Evolutionary conservation across 1,139 yeast genomes (phyloP), one percentile per base, ranked within the genome.

Genomic region (Candida pseudoviswanathii): DNA sequence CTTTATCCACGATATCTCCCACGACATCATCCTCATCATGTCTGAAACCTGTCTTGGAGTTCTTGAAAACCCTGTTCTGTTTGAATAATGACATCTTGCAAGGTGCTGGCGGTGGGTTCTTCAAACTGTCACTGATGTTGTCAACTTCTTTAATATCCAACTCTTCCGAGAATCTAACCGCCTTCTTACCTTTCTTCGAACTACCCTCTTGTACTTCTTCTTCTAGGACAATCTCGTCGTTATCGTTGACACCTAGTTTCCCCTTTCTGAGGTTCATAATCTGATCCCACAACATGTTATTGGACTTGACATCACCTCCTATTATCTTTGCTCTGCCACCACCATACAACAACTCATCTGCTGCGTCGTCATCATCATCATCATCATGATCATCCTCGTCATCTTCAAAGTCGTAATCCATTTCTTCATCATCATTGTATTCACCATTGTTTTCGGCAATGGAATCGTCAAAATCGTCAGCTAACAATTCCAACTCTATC

Each of bases 71-170:
- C 11, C 53, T 40, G 36, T 50, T 54, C 43, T 57, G 60, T 36
- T 54, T 57, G 37, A 57, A 57, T 32, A 57, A 50, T 8, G 60
- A 57, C 22, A 49, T 46, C 38, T 51, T 56, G 4, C 46, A 32
- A 7, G 43, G 31, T 10, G 29, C 27, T 5, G 51, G 49, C 8
- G 50, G 47, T n/a, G 75, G 69, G 4, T 63, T 59, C 55, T 68
- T 75, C 41, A 57, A 48, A n/a, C 43, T 78, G 31, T 74, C 77
- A 61, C 85, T 82, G 11, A 83, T 70, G 58, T 78, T 81, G 46
- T 82, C 86, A 27, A 85, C 74, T 56, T 82, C 85, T 49, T 80
- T 80, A n/a, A 85, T 74, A 49, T 82, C 80, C 44, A 82, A 70
- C 2, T 66, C 62, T 1, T 75, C 69, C 0, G 84, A 77, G 65